Evolutionary conservation across 352 stramenopile species (phyloP).

Genomic region (Phytopythium boreale): DNA sequence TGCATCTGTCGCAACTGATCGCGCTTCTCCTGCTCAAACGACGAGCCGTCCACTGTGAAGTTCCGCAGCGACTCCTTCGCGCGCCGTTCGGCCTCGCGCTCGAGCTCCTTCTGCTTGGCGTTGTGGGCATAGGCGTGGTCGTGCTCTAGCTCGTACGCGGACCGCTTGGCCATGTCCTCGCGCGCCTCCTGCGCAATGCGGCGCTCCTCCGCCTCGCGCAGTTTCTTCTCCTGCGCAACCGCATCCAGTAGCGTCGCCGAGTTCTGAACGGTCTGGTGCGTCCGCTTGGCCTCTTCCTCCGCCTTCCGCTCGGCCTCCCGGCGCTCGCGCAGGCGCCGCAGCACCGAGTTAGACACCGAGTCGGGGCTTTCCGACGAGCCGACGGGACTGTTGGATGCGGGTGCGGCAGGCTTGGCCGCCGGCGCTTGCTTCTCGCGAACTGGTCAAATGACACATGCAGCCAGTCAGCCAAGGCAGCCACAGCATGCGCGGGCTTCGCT

Average conservation of each 20-base stretch:
- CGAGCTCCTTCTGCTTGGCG: constrained; percentile 31
- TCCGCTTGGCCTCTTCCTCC: constrained; percentile 32
- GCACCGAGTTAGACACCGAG: constrained; percentile 21
- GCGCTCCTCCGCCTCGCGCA: constrained; percentile 36
- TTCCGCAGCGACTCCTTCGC: constrained; percentile 29
- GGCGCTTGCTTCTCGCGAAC: constrained; percentile 1
- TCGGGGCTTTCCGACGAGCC: constrained; percentile 14
- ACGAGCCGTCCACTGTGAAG: constrained; percentile 35
- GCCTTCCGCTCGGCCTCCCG: constrained; percentile 38
- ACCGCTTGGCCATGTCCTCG: constrained; percentile 32
- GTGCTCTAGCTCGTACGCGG: constrained; percentile 29
- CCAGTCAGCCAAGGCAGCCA: background rate
- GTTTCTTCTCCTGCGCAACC: constrained; percentile 40
- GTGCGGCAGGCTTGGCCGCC: background rate
- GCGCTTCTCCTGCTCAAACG: constrained; percentile 39
- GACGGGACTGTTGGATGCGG: constrained; percentile 1
- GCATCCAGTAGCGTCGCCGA: constrained; percentile 48
- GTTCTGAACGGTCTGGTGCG: constrained; percentile 28
- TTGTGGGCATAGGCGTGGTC: constrained; percentile 39
- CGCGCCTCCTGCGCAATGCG: constrained; percentile 29
- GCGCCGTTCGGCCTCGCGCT: constrained; percentile 18
- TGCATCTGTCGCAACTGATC: constrained; percentile 21
- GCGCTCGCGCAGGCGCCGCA: constrained; percentile 33
- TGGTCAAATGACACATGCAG: background rate
- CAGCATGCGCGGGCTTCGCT: background rate